A percentile compares a stretch with the other conserved stretches of the same genome.
Evolutionary conservation across 140 eudicot species (phyloP).

Genomic region (Stevia rebaudiana): DNA sequence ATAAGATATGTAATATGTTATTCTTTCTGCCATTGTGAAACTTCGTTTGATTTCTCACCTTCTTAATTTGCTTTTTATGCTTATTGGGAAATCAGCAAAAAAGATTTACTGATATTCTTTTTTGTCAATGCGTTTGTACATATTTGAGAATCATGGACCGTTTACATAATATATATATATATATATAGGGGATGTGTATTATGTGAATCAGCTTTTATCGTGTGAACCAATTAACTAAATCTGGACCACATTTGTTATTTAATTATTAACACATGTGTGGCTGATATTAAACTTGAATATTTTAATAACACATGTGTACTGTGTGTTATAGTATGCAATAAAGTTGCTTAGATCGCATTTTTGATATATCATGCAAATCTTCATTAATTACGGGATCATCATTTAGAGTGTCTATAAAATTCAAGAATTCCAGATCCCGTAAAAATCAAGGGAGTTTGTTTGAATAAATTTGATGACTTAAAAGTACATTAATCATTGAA

Average conservation of each 20-base stretch:
- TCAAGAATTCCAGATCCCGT: neutral
- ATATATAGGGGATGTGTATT: too few species aligned
- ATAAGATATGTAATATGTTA: slow-evolving; percentile 4
- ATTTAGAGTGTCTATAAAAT: neutral
- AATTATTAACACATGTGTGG: too few species aligned
- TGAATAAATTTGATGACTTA: neutral
- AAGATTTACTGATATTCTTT: neutral
- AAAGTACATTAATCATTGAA: neutral
- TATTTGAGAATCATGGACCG: neutral
- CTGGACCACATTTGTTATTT: too few species aligned
- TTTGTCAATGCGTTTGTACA: neutral
- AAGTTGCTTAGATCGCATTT: slow-evolving; percentile 8
- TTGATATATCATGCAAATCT: neutral
- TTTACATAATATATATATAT: too few species aligned
- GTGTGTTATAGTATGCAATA: neutral
- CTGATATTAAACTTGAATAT: too few species aligned
- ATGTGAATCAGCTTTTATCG: too few species aligned
- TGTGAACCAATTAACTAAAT: too few species aligned
- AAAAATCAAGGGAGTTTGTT: neutral
- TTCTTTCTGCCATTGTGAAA: slow-evolving; percentile 3
- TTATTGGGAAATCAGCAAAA: neutral
- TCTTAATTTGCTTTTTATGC: slow-evolving; percentile 2
- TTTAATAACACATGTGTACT: slow-evolving; percentile 1
- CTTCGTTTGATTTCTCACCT: neutral
- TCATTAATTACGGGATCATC: neutral